Evolutionary conservation across 1,284 basidiomycete species (phyloP), one percentile per base, ranked within the genome.

Genomic region (Coriolopsis trogii): DNA sequence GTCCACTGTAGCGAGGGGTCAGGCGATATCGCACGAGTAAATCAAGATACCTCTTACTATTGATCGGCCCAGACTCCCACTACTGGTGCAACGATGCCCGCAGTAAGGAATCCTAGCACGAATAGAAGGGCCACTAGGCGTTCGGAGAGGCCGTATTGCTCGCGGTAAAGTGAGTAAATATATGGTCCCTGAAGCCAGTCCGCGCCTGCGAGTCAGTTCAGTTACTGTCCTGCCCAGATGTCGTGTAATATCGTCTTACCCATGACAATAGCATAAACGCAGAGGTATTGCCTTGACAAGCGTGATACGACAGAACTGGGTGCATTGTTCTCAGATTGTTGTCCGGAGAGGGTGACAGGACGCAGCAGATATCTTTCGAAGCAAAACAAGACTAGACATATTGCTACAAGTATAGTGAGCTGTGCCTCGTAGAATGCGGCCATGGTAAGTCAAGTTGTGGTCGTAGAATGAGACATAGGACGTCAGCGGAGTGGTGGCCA

Each of bases 121-220:
- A 89, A 89, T 25, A 89, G 71, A 18, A 84, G 63, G 2, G 86
- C 86, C 9, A 90, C 85, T 21, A 80, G 67, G 29, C 82, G 71
- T 63, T 88, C 85, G 0, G 82, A 71, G 61, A 84, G 82, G 3
- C 65, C 70, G 56, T 89, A 88, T 61, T 89, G 84, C 42, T 88
- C 84, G 42, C 76, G 74, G 65, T 89, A 89, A 0, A 89, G 70
- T 18, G 84, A 86, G 62, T 89, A 89, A 0, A 88, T 73, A 58
- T 89, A 89, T 21, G 87, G 87, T 0, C 87, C 87, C 65, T 89
- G 86, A n/a, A 89, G 72, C 87, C 87, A 89, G 64, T 89, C 87
- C 51, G 87, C 84, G 49, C 81, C 87, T 88, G 56, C 20, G n/a
- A 49, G 42, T 55, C 16, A 56, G 34, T 8, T 30, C 20, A 26